Evolutionary conservation across 345 rosid species (phyloP), one percentile per base, ranked within the genome.

Genomic region (Ceriops tagal): DNA sequence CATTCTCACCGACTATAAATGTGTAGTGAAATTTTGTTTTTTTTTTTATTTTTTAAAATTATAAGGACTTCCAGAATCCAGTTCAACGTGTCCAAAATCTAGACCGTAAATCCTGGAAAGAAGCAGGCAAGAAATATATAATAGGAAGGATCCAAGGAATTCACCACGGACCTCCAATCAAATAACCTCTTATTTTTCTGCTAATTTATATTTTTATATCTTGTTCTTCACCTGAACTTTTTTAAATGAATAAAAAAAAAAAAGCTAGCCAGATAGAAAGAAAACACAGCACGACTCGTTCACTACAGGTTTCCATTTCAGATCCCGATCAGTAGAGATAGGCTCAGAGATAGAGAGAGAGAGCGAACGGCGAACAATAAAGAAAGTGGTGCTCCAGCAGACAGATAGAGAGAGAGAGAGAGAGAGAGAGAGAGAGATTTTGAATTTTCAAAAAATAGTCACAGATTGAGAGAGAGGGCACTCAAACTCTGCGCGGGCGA

Each of bases 391-490:
- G 47, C 5, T 4, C n/a, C 11, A 19, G 61, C 11, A 46, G 70
- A 32, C 26, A 1, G 26, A 24, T 1, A 24, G 26, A 0, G 26
- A 24, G 26, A 24, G 26, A 24, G 6, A 52, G 70, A 56, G 35
- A 24, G 30, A n/a, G 30, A 8, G 62, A 67, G 52, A 37, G 19
- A 67, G 53, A 67, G 16, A 32, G 3, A 69, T 79, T 86, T 91
- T 86, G 86, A 89, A 92, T 79, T 76, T 92, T 92, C 93, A 87
- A 88, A 89, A 49, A 46, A 55, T 47, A 73, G 22, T 52, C 65
- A 66, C 73, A 5, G 81, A 66, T 62, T 71, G 53, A 28, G 47
- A 28, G 47, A 28, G 7, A 53, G 32, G 31, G 24, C 18, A 32
- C n/a, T 39, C 47, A 43, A 62, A 9, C 58, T 28, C 73, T 59